Evolutionary conservation across 768 basidiomycete species (phyloP).

Genomic region (Flagelloscypha sp.): DNA sequence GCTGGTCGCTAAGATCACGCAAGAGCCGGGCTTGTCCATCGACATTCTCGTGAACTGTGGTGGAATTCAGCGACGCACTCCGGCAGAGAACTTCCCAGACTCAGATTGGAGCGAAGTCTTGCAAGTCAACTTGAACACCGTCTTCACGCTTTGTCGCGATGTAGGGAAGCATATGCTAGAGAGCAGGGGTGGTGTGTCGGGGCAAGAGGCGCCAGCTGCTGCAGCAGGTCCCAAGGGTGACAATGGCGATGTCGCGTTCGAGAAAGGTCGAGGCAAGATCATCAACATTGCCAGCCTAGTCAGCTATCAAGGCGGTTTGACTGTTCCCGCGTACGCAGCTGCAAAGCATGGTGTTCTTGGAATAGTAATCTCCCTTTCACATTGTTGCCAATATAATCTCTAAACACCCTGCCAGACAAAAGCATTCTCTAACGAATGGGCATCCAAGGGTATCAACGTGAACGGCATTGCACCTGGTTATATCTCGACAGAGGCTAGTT

Average conservation of each 20-base stretch:
- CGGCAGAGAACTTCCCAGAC: constrained; percentile 57
- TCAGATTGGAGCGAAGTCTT: constrained; percentile 60
- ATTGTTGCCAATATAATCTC: too few relatives aligned
- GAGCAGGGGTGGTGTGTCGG: constrained; percentile 15
- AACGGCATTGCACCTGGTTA: constrained; percentile 40
- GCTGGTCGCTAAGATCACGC: constrained; percentile 29
- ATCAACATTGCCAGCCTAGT: constrained; percentile 66
- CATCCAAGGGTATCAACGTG: constrained; percentile 35
- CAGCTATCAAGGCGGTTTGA: constrained; percentile 52
- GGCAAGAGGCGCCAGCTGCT: constrained; percentile 6
- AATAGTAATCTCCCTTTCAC: constrained; percentile 2
- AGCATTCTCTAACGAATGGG: constrained; percentile 44
- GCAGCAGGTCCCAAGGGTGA: neutral
- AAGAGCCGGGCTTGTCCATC: constrained; percentile 16
- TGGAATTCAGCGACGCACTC: constrained; percentile 50
- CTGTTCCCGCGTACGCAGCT: constrained; percentile 43
- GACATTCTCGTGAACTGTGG: constrained; percentile 68
- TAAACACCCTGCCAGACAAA: constrained; percentile 21
- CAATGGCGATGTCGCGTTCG: too few relatives aligned
- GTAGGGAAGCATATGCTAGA: constrained; percentile 40
- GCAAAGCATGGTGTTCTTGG: constrained; percentile 37
- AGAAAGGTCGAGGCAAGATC: constrained; percentile 45
- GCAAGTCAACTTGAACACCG: constrained; percentile 40
- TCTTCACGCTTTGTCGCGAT: constrained; percentile 35
- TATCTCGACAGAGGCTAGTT: constrained; percentile 33